Evolutionary conservation across 140 eudicot genomes (phyloP).

Genomic region (Bidens hawaiensis): DNA sequence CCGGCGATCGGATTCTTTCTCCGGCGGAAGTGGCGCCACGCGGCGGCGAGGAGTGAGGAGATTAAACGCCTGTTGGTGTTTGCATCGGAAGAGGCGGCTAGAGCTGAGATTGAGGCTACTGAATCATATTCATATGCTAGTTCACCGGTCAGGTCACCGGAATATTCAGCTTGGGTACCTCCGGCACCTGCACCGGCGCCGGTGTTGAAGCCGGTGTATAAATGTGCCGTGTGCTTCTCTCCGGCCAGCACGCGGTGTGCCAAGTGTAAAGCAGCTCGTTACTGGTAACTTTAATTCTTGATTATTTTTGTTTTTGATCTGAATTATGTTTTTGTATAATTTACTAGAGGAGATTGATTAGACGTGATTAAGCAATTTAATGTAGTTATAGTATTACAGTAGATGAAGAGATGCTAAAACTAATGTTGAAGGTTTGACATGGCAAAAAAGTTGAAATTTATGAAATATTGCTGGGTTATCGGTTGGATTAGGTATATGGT

Average conservation of each 20-base stretch:
- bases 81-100: conserved; percentile 66
- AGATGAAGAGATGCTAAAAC: no score
- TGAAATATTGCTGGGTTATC: no score
- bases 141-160: conserved; percentile 5
- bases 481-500: no score
- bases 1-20: conserved; percentile 41
- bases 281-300: conserved; percentile 54
- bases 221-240: conserved; percentile 57
- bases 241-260: conserved; percentile 57
- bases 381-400: no score
- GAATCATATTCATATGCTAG: conserved; percentile 24
- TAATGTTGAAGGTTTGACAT: no score
- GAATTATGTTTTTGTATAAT: no score
- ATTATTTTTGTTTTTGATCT: no score
- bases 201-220: conserved; percentile 24
- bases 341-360: no score
- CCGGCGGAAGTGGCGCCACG: conserved; percentile 51
- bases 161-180: conserved; percentile 21
- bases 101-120: conserved; percentile 62
- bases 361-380: no score
- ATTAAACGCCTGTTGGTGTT: conserved; percentile 45
- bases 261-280: conserved; percentile 69
- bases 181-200: conserved; percentile 11
- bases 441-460: no score
- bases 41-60: conserved; percentile 67